These are phyloP conservation scores for Suillus cothurnatus DNA, from an alignment of 768 basidiomycete genomes.

Conservation along the genomic window DNA sequence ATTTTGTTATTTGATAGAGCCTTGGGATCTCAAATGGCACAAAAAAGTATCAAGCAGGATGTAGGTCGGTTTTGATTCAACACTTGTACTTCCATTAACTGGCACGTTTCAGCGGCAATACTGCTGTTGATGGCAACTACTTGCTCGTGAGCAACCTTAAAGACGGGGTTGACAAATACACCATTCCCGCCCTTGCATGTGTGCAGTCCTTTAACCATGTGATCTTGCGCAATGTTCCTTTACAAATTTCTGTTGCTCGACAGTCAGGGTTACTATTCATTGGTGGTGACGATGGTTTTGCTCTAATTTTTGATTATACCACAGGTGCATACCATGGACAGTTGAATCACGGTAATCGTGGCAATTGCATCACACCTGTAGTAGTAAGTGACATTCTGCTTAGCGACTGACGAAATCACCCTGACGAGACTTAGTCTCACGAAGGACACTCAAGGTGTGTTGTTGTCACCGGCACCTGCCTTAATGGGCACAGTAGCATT, in stretches of 20 bases:
- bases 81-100: background rate
- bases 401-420: too few species aligned
- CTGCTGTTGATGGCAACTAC: conserved; percentile 8
- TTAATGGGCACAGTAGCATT: too few species aligned
- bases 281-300: conserved; percentile 9
- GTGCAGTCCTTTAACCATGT: conserved; percentile 4
- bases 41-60: background rate
- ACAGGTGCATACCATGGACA: background rate
- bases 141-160: conserved; percentile 12
- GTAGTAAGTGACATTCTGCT: background rate
- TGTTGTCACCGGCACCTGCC: too few species aligned
- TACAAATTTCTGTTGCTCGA: conserved; percentile 9
- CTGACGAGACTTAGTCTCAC: too few species aligned
- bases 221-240: conserved; percentile 10
- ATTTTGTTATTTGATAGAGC: background rate
- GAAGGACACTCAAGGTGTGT: too few species aligned
- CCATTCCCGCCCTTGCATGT: background rate
- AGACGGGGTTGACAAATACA: conserved; percentile 13
- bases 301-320: too few species aligned
- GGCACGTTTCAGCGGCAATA: conserved; percentile 7
- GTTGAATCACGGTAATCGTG: background rate
- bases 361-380: background rate
- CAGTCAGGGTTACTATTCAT: conserved; percentile 2
- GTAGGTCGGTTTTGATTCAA: background rate
- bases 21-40: conserved; percentile 7